These are phyloP conservation scores for Aspergillus kassunensis DNA, from an alignment of 495 filamentous ascomycete species.

Conservation along the genomic window DNA sequence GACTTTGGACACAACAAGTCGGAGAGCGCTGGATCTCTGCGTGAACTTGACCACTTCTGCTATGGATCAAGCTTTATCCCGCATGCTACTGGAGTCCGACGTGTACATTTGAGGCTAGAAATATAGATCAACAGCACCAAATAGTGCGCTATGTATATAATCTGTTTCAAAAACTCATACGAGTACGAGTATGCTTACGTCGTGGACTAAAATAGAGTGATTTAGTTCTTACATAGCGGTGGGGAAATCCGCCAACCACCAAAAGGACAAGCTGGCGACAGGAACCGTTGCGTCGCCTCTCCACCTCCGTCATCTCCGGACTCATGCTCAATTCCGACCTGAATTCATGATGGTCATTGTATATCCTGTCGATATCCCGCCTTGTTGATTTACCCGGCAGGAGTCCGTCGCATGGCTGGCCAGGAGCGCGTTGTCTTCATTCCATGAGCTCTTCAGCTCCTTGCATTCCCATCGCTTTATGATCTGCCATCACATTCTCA, in stretches of 20 bases:
- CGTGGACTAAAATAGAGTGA: constrained; percentile 10
- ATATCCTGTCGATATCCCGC: constrained; percentile 7
- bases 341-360: constrained; percentile 11
- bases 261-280: constrained; percentile 45
- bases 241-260: constrained; percentile 10
- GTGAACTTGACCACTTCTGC: neutral
- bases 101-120: neutral
- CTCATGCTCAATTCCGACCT: constrained; percentile 12
- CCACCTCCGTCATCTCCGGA: constrained; percentile 10
- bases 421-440: constrained; percentile 27
- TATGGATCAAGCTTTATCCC: neutral
- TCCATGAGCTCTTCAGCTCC: constrained; percentile 22
- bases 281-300: constrained; percentile 15
- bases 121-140: neutral
- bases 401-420: constrained; percentile 32
- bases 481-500: neutral
- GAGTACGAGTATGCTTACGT: neutral
- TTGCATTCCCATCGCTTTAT: constrained; percentile 10
- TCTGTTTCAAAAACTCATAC: neutral
- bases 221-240: constrained; percentile 12
- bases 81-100: neutral
- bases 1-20: no score
- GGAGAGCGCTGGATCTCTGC: neutral
- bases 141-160: neutral
- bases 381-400: constrained; percentile 13